Conservation (phyloP, 306 rosid species). For the Boehmeria nivea region DNA sequence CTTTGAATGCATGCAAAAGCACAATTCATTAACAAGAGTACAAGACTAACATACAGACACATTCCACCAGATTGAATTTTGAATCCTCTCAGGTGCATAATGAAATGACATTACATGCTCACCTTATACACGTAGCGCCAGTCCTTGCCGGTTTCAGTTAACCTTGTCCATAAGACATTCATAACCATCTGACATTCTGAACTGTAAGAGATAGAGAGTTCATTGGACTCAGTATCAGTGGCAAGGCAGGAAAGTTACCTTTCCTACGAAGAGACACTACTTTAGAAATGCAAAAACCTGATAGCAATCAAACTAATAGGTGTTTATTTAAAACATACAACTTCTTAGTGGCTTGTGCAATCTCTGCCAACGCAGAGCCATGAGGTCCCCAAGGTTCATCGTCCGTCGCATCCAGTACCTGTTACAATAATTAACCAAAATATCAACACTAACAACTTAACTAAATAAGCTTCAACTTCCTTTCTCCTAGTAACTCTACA, state of each 20-base stretch:
- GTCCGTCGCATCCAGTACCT: conserved; percentile 98
- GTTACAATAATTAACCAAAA: conserved; percentile 11
- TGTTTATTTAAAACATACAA: conserved; percentile 36
- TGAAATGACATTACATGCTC: background rate
- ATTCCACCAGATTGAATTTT: background rate
- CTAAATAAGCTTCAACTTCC: background rate
- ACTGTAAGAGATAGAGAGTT: conserved; percentile 43
- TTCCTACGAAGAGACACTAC: conserved; percentile 3
- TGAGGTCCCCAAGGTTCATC: conserved; percentile 99
- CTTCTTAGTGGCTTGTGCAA: conserved; percentile 90
- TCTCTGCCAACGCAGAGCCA: conserved; percentile 88
- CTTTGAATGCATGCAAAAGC: conserved; percentile 16
- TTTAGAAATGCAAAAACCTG: background rate
- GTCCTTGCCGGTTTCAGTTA: conserved; percentile 89
- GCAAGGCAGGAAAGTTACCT: background rate
- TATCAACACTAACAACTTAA: background rate
- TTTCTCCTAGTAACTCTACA: background rate
- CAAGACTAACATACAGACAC: background rate
- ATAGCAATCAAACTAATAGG: conserved; percentile 3
- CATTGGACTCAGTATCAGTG: conserved; percentile 15
- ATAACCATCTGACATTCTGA: conserved; percentile 97
- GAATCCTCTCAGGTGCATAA: conserved; percentile 1
- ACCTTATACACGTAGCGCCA: conserved; percentile 99
- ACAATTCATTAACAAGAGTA: background rate
- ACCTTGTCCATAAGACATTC: conserved; percentile 95